Conservation (phyloP, 2,329 filamentous ascomycete genomes). For the Talaromyces sp. region DNA sequence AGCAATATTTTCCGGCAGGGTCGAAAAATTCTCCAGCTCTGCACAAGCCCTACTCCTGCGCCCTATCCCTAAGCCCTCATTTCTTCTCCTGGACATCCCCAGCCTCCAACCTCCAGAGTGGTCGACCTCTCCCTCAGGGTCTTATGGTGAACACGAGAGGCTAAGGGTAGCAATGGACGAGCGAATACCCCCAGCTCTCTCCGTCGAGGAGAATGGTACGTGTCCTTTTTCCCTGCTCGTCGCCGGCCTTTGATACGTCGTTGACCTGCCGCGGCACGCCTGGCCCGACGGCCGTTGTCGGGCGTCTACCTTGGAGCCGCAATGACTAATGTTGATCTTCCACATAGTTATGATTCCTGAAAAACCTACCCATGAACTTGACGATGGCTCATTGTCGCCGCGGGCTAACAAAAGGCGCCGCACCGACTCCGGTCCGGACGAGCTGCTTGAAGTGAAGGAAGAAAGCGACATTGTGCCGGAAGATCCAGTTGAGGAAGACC, state of each 20-base stretch:
- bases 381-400: slow-evolving; percentile 27
- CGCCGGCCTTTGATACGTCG: neutral
- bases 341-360: slow-evolving; percentile 15
- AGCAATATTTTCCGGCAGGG: slow-evolving; percentile 7
- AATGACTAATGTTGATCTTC: neutral
- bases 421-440: slow-evolving; percentile 26
- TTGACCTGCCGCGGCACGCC: neutral
- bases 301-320: neutral
- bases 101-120: slow-evolving; percentile 12
- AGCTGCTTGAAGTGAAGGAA: slow-evolving; percentile 17
- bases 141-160: slow-evolving; percentile 31
- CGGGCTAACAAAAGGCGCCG: slow-evolving; percentile 38
- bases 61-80: slow-evolving; percentile 48
- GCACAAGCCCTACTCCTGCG: slow-evolving; percentile 40
- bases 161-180: slow-evolving; percentile 26
- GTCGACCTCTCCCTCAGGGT: slow-evolving; percentile 27
- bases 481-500: slow-evolving; percentile 32
- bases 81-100: slow-evolving; percentile 41
- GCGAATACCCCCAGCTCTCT: slow-evolving; percentile 23
- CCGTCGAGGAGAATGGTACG: slow-evolving; percentile 32
- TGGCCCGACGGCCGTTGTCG: neutral
- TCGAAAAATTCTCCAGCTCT: slow-evolving; percentile 9
- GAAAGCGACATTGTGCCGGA: slow-evolving; percentile 23
- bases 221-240: neutral
- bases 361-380: slow-evolving; percentile 28